Percentiles rank a stretch among this genome's conserved stretches.
phyloP scores from a whole-genome alignment of 177 flowering plant species.

The Vitis hybrid region DNA sequence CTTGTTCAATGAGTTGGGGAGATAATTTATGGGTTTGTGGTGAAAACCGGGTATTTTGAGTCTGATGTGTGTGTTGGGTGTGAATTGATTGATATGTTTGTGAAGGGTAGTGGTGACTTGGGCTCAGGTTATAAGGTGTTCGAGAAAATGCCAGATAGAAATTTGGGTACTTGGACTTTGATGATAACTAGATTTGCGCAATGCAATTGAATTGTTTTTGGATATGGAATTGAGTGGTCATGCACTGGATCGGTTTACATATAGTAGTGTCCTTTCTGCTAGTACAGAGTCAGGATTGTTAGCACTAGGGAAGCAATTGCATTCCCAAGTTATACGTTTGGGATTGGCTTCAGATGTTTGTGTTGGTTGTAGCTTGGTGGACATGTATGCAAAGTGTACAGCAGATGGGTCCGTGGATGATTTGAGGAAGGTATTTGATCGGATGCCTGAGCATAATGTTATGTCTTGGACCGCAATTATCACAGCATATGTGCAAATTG shows the following conservation, averaged over 20 bases:
- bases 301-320: constrained; percentile 63
- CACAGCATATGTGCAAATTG: constrained; percentile 42
- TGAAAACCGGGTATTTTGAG: constrained; percentile 66
- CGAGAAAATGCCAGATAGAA: constrained; percentile 32
- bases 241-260: too few species aligned
- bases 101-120: constrained; percentile 28
- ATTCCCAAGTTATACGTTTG: constrained; percentile 44
- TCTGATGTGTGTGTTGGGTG: constrained; percentile 77
- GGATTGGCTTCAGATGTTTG: constrained; percentile 67
- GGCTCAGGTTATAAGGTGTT: constrained; percentile 60
- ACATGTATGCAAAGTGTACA: constrained; percentile 77
- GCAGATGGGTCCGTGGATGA: constrained; percentile 19
- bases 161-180: too few species aligned
- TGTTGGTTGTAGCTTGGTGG: constrained; percentile 77
- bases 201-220: too few species aligned
- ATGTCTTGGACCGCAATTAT: constrained; percentile 95
- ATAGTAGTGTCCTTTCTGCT: too few species aligned
- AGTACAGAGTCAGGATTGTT: constrained; percentile 48
- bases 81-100: constrained; percentile 71
- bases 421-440: constrained; percentile 67
- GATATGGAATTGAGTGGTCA: too few species aligned
- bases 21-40: constrained; percentile 50
- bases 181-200: too few species aligned
- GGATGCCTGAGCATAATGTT: constrained; percentile 66
- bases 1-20: constrained; percentile 60